phyloP scores from a whole-genome alignment of 257 asterid species.

The Primulina tabacum region DNA sequence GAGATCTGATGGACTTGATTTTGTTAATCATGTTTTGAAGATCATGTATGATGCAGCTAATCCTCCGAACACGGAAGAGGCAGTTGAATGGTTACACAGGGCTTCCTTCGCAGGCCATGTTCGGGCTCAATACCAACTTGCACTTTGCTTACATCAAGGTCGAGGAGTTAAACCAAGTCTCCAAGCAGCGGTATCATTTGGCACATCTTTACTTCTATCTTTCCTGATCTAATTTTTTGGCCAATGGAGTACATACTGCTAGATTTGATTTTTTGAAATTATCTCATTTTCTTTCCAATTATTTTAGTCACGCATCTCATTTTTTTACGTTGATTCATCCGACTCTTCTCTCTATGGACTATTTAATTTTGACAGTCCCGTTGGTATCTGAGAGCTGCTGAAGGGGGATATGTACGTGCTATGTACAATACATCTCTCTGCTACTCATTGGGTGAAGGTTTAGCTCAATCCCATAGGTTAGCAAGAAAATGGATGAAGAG shows the following conservation, averaged over 20 bases:
- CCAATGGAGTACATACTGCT: background rate
- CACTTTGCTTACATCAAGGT: slow-evolving; percentile 84
- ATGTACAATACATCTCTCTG: slow-evolving; percentile 87
- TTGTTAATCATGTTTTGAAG: slow-evolving; percentile 17
- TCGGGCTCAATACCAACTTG: slow-evolving; percentile 96
- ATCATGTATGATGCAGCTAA: slow-evolving; percentile 43
- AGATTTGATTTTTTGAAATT: background rate
- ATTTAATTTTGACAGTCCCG: slow-evolving; percentile 49
- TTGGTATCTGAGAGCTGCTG: slow-evolving; percentile 83
- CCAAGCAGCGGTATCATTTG: slow-evolving; percentile 60
- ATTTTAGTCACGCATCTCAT: too few species aligned
- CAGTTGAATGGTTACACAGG: slow-evolving; percentile 61
- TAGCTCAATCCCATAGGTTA: slow-evolving; percentile 49
- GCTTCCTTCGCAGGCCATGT: slow-evolving; percentile 78
- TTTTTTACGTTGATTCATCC: background rate
- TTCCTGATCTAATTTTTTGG: slow-evolving; percentile 6
- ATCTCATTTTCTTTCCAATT: background rate
- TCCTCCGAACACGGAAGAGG: slow-evolving; percentile 61
- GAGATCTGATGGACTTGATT: background rate
- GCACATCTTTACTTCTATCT: slow-evolving; percentile 10
- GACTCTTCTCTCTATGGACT: background rate
- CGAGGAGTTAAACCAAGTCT: slow-evolving; percentile 53
- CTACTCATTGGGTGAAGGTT: slow-evolving; percentile 78
- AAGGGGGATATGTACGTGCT: slow-evolving; percentile 92
- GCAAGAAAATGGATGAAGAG: slow-evolving; percentile 95